Evolutionary conservation across 2,329 filamentous ascomycete species (phyloP).

Genomic region (Colletotrichum sp.): DNA sequence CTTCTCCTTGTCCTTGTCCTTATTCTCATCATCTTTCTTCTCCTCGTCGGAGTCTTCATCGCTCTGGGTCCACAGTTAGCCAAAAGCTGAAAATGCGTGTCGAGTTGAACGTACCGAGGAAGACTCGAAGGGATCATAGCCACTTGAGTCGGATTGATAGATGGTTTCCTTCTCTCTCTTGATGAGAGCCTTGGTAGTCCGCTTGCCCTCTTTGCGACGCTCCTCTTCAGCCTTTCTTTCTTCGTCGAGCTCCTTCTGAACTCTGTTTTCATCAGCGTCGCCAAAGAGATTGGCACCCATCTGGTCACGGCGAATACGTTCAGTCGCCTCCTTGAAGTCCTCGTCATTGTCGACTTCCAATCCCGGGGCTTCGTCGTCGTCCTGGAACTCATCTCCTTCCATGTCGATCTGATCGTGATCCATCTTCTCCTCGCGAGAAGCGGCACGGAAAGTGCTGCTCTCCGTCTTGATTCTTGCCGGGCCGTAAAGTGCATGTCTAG

Average conservation of each 20-base stretch:
- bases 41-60: slow-evolving; percentile 50
- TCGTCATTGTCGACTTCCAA: slow-evolving; percentile 84
- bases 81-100: neutral
- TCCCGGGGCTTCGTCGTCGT: slow-evolving; percentile 81
- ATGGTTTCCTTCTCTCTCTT: slow-evolving; percentile 87
- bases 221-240: slow-evolving; percentile 71
- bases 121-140: slow-evolving; percentile 44
- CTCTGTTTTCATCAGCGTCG: slow-evolving; percentile 70
- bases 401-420: slow-evolving; percentile 75
- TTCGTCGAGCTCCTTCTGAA: slow-evolving; percentile 77
- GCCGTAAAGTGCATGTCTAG: slow-evolving; percentile 54
- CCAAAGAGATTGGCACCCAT: slow-evolving; percentile 86
- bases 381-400: slow-evolving; percentile 78
- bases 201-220: slow-evolving; percentile 75
- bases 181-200: slow-evolving; percentile 78
- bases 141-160: slow-evolving; percentile 74
- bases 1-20: slow-evolving; percentile 66
- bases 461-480: slow-evolving; percentile 71
- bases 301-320: slow-evolving; percentile 79
- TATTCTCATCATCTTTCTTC: slow-evolving; percentile 52
- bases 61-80: slow-evolving; percentile 41
- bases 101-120: slow-evolving; percentile 32
- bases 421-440: slow-evolving; percentile 66
- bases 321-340: slow-evolving; percentile 73
- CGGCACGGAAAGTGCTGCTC: slow-evolving; percentile 66